Base-by-base conservation (phyloP, 106 monocot genomes). In the Dendrobium nobile region DNA sequence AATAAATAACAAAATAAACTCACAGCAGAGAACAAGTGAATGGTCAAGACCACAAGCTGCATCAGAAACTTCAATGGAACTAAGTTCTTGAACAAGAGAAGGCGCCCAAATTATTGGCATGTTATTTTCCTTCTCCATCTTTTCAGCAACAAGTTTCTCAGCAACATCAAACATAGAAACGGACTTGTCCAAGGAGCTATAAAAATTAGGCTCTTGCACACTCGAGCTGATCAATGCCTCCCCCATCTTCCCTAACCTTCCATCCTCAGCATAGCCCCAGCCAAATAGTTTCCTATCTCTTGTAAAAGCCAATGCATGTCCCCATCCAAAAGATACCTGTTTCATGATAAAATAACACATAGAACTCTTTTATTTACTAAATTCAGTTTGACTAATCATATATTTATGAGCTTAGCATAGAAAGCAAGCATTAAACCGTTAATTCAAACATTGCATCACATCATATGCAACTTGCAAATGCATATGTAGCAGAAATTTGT, bases 281-380 rank as follows among this genome's bases (percentile, higher is more conserved):
- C 96, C 93, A 79, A 87, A 90, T 79, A 93, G 72, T 75, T 86
- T 83, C 33, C 93, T 88, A 79, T 88, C 90, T 45, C 73, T 87
- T 43, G 92, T 92, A 77, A 80, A 77, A 26, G 89, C 93, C 72
- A 96, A 45, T 67, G 87, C 93, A 88, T 96, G 96, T 10, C 96
- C 96, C 96, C 96, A 96, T 67, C 96, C 96, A 86, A 91, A 96
- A 26, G 96, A 91, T 43, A 92, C 91, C 93, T 96, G 81, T 77
- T 65, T 43, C 51, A 24, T 64, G 64, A 64, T 64, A 5, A 22
- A 22, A 51, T 11, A 22, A 64, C 64, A 24, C n/a, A 64, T 24
- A 24, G 8, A 64, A 22, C 64, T 22, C 24, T 64, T 24, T 64
- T 24, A 64, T 64, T 64, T 64, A 24, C 64, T 22, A 64, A 1